Evolutionary conservation across 1,284 basidiomycete genomes (phyloP).

Genomic region (Agroathelia rolfsii): DNA sequence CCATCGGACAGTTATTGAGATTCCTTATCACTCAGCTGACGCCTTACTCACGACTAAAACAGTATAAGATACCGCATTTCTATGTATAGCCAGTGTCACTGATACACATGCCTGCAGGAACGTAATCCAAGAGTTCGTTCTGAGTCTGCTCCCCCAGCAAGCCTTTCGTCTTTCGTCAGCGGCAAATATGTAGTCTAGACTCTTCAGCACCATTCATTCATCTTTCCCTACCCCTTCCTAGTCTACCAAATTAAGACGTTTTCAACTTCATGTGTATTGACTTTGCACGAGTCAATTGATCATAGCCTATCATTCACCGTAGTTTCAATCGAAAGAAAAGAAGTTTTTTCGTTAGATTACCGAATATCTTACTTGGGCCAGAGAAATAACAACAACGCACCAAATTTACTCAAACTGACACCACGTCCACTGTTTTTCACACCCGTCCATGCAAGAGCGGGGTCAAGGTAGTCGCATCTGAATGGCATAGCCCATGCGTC

Average conservation of each 20-base stretch:
- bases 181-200: no score
- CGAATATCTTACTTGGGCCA: not conserved
- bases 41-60: no score
- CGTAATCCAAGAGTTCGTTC: no score
- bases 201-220: no score
- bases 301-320: conserved; percentile 43
- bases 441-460: conserved; percentile 88
- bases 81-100: no score
- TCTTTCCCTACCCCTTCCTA: no score
- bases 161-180: no score
- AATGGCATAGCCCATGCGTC: not conserved
- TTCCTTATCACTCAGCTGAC: no score
- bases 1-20: no score
- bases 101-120: no score
- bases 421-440: conserved; percentile 91
- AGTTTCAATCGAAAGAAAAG: not conserved
- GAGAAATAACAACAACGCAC: conserved; percentile 33
- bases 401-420: conserved; percentile 81
- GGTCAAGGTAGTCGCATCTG: conserved; percentile 82
- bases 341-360: not conserved
- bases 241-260: conserved; percentile 23
- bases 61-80: no score
- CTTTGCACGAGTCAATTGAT: conserved; percentile 70
- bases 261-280: conserved; percentile 71
- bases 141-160: no score